Base-by-base conservation (phyloP, 768 basidiomycete species). In the Favolaschia claudopus region DNA sequence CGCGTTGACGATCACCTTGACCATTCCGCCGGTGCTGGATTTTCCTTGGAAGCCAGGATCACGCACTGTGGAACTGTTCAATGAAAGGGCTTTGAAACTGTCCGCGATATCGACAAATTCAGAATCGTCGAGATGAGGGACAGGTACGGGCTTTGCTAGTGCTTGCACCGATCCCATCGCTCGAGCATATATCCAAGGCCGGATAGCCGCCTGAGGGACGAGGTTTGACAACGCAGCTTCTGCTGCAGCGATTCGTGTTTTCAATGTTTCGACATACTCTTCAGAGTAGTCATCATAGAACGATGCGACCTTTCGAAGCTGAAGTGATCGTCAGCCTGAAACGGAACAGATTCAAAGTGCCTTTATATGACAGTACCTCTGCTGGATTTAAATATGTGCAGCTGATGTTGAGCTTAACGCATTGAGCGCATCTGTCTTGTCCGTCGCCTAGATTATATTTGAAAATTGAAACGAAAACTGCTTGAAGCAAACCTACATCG, bases 11-110 rank as follows among this genome's bases (percentile, higher is more conserved):
- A 42, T 49, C 2, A n/a, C 14, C 22, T 36, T 51, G 8, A 51
- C 56, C 14, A 58, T 19, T 47, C 28, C 22, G 5, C 32, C 47
- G 4, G 47, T 29, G 19, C 55, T 49, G 1, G 55, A 57, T 19
- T 49, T 57, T 1, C 58, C 58, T n/a, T 46, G 58, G 25, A 52
- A 59, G 1, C 49, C 58, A 1, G 31, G 44, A 10, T 59, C 37
- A 5, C 34, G 31, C 3, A 32, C 20, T 1, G 20, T 15, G 25
- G n/a, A n/a, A n/a, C 9, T 20, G 9, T 36, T 22, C 7, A 59
- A 44, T 0, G 58, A 59, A 4, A 59, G 36, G 1, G 48, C 40
- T 2, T 37, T 19, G 4, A 51, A 40, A 15, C 50, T 51, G 17
- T 45, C 43, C 8, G 49, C 25, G 7, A 52, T 33, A 15, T 51